Evolutionary conservation across 345 rosid genomes (phyloP).

Genomic region (Eucalyptus lansdowneana): DNA sequence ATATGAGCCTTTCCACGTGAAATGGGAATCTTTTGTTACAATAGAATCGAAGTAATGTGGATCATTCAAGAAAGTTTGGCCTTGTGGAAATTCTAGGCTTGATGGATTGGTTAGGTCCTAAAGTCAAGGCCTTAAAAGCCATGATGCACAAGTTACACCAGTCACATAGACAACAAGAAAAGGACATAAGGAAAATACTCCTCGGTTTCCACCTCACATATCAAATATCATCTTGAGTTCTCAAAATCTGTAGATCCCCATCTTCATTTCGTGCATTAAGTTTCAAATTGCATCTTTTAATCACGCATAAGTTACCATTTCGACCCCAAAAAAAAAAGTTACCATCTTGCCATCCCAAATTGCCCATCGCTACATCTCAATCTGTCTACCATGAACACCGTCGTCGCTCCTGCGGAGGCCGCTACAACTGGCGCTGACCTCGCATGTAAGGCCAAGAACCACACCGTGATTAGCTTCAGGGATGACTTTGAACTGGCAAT

Average conservation of each 20-base stretch:
- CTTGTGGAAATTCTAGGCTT: not conserved
- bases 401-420: not conserved
- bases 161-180: not conserved
- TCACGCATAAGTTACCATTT: not conserved
- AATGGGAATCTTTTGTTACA: no score
- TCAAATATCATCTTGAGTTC: not conserved
- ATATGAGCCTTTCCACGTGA: no score
- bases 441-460: not conserved
- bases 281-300: not conserved
- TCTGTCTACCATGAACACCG: not conserved
- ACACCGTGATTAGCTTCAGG: not conserved
- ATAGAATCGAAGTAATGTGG: no score
- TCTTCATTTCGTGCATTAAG: not conserved
- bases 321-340: no score
- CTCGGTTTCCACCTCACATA: not conserved
- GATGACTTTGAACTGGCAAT: not conserved
- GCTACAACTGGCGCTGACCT: not conserved
- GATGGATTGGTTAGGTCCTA: not conserved
- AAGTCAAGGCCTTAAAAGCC: not conserved
- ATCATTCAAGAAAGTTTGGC: not conserved
- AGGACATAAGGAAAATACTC: not conserved
- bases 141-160: not conserved
- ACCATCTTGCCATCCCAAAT: not conserved
- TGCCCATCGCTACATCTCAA: not conserved
- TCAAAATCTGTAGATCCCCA: not conserved